Evolutionary conservation across 2,329 filamentous ascomycete species (phyloP).

Genomic region (Alternaria metachromatica): DNA sequence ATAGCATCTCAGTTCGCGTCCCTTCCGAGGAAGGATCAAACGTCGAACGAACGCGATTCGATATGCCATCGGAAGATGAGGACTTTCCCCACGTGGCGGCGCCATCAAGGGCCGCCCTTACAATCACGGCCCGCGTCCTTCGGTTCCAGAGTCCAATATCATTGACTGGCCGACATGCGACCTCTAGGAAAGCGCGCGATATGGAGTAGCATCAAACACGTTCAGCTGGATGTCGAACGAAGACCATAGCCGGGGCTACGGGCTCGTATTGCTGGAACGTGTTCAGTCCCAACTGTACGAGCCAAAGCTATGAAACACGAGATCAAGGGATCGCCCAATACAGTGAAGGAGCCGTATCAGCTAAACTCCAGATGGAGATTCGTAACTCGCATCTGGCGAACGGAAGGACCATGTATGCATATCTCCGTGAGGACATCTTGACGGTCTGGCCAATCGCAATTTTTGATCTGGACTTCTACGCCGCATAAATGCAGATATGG

Average conservation of each 20-base stretch:
- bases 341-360: background rate
- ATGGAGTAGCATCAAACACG: background rate
- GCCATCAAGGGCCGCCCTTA: constrained; percentile 1
- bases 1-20: background rate
- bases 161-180: background rate
- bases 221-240: background rate
- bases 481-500: background rate
- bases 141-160: background rate
- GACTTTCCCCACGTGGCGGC: background rate
- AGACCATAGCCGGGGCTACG: background rate
- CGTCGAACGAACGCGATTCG: background rate
- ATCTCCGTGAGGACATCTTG: background rate
- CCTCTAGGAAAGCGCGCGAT: background rate
- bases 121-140: background rate
- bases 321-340: background rate
- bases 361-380: background rate
- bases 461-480: background rate
- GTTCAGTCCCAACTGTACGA: background rate
- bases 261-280: background rate
- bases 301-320: background rate
- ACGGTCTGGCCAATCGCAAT: background rate
- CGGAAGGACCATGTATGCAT: background rate
- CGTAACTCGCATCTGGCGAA: background rate
- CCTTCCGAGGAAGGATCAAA: background rate
- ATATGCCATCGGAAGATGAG: background rate